Evolutionary conservation across 2,329 filamentous ascomycete genomes (phyloP).

Genomic region (Exophiala bonariae): DNA sequence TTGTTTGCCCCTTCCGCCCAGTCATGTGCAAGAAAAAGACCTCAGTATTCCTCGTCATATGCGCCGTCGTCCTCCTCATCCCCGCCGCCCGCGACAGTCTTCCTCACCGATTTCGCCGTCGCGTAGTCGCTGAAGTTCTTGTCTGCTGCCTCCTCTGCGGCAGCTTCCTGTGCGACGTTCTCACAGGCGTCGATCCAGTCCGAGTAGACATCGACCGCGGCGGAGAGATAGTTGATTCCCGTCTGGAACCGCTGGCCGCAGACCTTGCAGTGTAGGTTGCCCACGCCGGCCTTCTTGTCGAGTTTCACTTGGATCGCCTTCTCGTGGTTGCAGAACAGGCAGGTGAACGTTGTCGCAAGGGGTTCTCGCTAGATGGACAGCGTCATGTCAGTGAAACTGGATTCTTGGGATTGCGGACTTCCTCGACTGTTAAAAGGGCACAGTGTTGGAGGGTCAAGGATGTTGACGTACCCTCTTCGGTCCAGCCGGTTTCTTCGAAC

Average conservation of each 20-base stretch:
- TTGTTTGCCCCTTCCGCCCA: too few species aligned
- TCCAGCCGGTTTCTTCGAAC: slow-evolving; percentile 45
- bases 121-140: slow-evolving; percentile 29
- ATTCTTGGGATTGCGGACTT: slow-evolving; percentile 56
- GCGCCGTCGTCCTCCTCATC: slow-evolving; percentile 33
- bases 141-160: slow-evolving; percentile 32
- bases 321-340: slow-evolving; percentile 98
- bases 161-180: slow-evolving; percentile 65
- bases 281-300: slow-evolving; percentile 88
- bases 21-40: too few species aligned
- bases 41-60: slow-evolving; percentile 46
- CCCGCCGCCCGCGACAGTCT: slow-evolving; percentile 25
- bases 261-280: slow-evolving; percentile 83
- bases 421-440: too few species aligned
- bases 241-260: slow-evolving; percentile 94
- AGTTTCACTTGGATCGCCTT: slow-evolving; percentile 87
- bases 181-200: slow-evolving; percentile 98
- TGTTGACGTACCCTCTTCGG: slow-evolving; percentile 65
- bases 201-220: slow-evolving; percentile 90
- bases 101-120: slow-evolving; percentile 27
- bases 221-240: slow-evolving; percentile 80
- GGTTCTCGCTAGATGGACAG: slow-evolving; percentile 50
- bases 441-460: too few species aligned
- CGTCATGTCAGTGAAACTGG: neutral
- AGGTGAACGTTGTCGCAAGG: slow-evolving; percentile 78